Percentiles rank a stretch among this genome's conserved stretches.
phyloP scores from a whole-genome alignment of 1,284 basidiomycete species.

The Sphaerobolus stellatus region DNA sequence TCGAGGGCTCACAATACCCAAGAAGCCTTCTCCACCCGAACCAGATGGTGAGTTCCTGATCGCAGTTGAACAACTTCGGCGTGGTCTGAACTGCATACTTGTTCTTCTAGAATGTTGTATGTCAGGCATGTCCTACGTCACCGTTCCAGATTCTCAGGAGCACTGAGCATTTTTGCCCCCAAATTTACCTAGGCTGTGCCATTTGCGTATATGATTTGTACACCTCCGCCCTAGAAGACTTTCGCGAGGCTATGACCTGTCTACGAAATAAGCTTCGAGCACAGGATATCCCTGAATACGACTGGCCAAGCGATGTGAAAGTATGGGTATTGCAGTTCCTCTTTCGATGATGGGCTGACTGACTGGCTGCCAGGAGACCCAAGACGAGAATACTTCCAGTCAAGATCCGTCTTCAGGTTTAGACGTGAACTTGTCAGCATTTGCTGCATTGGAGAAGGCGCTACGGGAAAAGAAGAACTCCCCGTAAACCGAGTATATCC shows the following conservation, averaged over 20 bases:
- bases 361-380: conserved; percentile 30
- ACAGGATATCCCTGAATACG: conserved; percentile 49
- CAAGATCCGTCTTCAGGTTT: conserved; percentile 18
- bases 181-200: conserved; percentile 55
- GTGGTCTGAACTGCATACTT: conserved; percentile 1
- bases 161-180: background rate
- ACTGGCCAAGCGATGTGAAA: conserved; percentile 57
- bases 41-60: conserved; percentile 54
- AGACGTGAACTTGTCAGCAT: conserved; percentile 50
- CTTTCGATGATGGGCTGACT: background rate
- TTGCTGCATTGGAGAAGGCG: conserved; percentile 63
- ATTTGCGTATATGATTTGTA: conserved; percentile 88
- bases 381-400: conserved; percentile 5
- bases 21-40: conserved; percentile 56
- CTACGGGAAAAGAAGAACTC: conserved; percentile 45
- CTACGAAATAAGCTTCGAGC: conserved; percentile 52
- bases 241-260: conserved; percentile 53
- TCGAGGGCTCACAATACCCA: conserved; percentile 57
- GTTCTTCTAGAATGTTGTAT: conserved; percentile 76
- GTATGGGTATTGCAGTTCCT: conserved; percentile 15
- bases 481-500: background rate
- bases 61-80: background rate
- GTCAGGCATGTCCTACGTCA: conserved; percentile 47
- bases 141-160: background rate
- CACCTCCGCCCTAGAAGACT: conserved; percentile 70